phyloP scores from a whole-genome alignment of 164 flowering plant species.

The Magnolia officinalis region DNA sequence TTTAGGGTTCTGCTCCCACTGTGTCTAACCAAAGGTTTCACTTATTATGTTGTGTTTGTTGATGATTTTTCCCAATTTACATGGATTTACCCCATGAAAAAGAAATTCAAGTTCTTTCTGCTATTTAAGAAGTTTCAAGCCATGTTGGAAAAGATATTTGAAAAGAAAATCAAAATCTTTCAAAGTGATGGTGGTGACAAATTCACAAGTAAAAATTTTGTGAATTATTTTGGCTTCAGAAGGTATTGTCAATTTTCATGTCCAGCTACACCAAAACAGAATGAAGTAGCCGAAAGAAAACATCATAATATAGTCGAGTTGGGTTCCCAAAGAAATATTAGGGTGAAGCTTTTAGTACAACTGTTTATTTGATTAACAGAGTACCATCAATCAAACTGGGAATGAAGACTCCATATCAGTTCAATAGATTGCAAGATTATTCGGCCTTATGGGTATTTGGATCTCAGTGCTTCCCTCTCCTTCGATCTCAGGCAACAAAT shows the following conservation, averaged over 20 bases:
- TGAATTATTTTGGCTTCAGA: background rate
- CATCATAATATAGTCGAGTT: background rate
- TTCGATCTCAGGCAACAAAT: background rate
- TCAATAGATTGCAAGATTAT: background rate
- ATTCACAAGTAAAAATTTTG: background rate
- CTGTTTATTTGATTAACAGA: background rate
- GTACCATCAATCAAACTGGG: background rate
- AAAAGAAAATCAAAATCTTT: background rate
- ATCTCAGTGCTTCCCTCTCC: background rate
- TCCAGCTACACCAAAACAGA: background rate
- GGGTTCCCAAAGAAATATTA: background rate
- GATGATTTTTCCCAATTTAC: background rate
- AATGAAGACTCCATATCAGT: background rate
- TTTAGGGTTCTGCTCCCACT: background rate
- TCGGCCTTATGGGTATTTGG: background rate
- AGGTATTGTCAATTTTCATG: background rate
- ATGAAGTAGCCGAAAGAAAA: background rate
- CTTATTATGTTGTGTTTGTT: background rate
- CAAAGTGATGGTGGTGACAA: slow-evolving; percentile 2
- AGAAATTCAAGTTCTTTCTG: background rate
- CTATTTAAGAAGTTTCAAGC: background rate
- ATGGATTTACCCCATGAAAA: background rate
- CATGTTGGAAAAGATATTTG: background rate
- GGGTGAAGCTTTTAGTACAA: background rate
- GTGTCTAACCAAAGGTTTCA: background rate